These are phyloP conservation scores for Rauvolfia tetraphylla DNA, from an alignment of 257 asterid genomes.

Conservation along the genomic window DNA sequence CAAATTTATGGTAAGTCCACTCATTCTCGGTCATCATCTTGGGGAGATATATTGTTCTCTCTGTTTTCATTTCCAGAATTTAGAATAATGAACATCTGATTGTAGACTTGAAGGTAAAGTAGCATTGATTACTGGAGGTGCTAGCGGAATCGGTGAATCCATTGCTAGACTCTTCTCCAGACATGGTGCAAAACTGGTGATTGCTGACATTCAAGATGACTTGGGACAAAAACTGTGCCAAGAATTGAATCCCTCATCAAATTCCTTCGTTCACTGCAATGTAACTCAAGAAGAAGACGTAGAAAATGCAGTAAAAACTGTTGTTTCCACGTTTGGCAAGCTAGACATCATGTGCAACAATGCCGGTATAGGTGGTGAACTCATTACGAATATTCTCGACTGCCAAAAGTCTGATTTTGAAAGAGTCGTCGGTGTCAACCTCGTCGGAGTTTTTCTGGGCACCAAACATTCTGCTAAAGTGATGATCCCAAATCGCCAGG, in stretches of 20 bases:
- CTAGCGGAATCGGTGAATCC: constrained; percentile 10
- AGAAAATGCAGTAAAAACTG: constrained; percentile 4
- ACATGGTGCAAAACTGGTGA: constrained; percentile 8
- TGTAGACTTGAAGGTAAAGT: constrained; percentile 14
- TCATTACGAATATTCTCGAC: not conserved
- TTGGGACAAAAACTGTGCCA: constrained; percentile 7
- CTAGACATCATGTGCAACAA: constrained; percentile 15
- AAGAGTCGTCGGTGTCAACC: not conserved
- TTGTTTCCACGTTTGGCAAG: constrained; percentile 4
- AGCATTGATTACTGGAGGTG: constrained; percentile 11
- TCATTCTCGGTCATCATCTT: too few relatives aligned
- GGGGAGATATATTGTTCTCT: too few relatives aligned
- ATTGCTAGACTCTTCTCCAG: constrained; percentile 11
- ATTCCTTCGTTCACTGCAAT: constrained; percentile 2
- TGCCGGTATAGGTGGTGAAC: constrained; percentile 1
- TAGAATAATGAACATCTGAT: not conserved
- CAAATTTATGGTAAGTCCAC: too few relatives aligned
- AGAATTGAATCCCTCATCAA: not conserved
- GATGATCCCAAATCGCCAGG: constrained; percentile 10
- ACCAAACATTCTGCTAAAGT: constrained; percentile 14
- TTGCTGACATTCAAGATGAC: constrained; percentile 16
- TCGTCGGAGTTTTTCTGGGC: not conserved
- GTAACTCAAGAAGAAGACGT: constrained; percentile 7
- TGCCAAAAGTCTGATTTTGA: not conserved
- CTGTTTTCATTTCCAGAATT: too few relatives aligned